A percentile compares a stretch with the other conserved stretches of the same genome.
phyloP scores from a whole-genome alignment of 2,329 filamentous ascomycete species.

The Pseudogymnoascus sp. region DNA sequence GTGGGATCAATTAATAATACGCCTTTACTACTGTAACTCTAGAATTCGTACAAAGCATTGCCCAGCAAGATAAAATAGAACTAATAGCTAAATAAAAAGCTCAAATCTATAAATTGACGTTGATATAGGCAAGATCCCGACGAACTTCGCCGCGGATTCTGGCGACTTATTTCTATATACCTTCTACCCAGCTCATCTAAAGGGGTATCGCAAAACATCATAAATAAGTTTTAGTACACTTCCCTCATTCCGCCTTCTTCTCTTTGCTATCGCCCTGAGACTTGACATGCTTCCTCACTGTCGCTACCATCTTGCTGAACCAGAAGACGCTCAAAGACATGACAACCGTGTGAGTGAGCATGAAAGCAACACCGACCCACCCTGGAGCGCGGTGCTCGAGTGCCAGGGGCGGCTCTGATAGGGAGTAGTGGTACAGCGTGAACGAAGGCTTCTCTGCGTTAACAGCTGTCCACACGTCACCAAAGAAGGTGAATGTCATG shows the following conservation, averaged over 20 bases:
- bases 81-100: neutral
- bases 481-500: constrained; percentile 57
- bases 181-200: neutral
- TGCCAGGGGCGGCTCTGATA: constrained; percentile 31
- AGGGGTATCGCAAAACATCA: neutral
- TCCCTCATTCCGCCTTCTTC: neutral
- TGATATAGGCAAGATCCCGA: neutral
- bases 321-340: constrained; percentile 74
- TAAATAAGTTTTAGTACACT: neutral
- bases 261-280: neutral
- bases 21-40: neutral
- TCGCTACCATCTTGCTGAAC: constrained; percentile 71
- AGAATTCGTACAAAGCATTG: neutral
- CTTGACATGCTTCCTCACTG: constrained; percentile 1
- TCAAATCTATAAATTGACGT: neutral
- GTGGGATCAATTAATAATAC: neutral
- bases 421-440: constrained; percentile 38
- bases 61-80: neutral
- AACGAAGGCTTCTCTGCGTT: constrained; percentile 33
- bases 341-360: constrained; percentile 61
- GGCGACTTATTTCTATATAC: neutral
- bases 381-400: constrained; percentile 28
- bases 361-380: constrained; percentile 62
- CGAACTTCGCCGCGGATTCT: neutral
- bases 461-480: constrained; percentile 49